Conservation (phyloP, 148 eudicot genomes). For the Persicaria maculosa region DNA sequence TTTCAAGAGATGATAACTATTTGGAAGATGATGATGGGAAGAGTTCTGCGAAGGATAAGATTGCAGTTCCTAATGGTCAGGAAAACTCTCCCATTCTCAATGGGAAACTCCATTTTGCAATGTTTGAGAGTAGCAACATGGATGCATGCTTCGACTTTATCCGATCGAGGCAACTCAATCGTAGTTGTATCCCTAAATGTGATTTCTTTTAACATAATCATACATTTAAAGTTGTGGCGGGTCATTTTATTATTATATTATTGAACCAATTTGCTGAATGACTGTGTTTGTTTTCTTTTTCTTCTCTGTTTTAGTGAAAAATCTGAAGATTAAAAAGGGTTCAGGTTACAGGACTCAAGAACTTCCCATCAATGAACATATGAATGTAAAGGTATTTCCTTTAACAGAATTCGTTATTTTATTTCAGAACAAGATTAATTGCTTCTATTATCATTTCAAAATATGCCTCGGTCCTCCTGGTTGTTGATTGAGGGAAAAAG, state of each 20-base stretch:
- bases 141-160: slow-evolving; percentile 78
- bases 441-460: not conserved
- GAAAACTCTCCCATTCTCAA: slow-evolving; percentile 26
- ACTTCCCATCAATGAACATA: slow-evolving; percentile 22
- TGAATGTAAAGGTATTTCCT: slow-evolving; percentile 51
- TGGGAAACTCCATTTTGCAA: slow-evolving; percentile 76
- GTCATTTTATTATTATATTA: not conserved
- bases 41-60: slow-evolving; percentile 25
- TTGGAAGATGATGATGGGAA: slow-evolving; percentile 21
- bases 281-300: not conserved
- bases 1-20: slow-evolving; percentile 29
- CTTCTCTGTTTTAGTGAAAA: slow-evolving; percentile 6
- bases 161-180: slow-evolving; percentile 55
- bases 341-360: slow-evolving; percentile 45
- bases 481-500: not conserved
- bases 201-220: no score
- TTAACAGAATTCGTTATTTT: not conserved
- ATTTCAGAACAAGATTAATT: not conserved
- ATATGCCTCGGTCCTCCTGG: not conserved
- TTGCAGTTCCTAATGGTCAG: slow-evolving; percentile 25
- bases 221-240: slow-evolving; percentile 8
- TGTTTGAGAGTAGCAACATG: slow-evolving; percentile 78
- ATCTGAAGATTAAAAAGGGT: slow-evolving; percentile 18
- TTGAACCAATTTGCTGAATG: not conserved
- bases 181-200: slow-evolving; percentile 30